Evolutionary conservation across 495 filamentous ascomycete species (phyloP), one percentile per base, ranked within the genome.

Genomic region (Hypoxylon fuscum): DNA sequence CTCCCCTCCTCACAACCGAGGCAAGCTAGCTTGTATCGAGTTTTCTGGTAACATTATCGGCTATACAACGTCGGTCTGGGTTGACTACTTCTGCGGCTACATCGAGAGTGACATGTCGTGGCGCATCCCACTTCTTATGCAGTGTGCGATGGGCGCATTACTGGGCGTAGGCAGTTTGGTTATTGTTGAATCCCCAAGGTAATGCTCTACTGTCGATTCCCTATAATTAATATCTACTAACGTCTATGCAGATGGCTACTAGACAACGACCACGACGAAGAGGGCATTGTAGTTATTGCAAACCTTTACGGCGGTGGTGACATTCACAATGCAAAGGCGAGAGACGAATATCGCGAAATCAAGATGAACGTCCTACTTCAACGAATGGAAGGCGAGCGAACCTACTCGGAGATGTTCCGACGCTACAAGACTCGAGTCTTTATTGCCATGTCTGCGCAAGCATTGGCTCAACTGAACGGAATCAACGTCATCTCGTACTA

Each of bases 401-500:
- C 91, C 0, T 98, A 98, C 70, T 62, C 74, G 8, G 96, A 98
- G 62, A 98, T 98, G 95, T 98, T 97, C 81, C 87, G 80, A 52
- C 87, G 95, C 35, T 98, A 98, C 77, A 82, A 82, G 66, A 93
- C 88, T 61, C 92, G 95, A 32, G 92, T 98, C 61, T 89, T 98
- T 69, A 98, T 98, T 76, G 95, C 95, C 74, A 98, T 98, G 96
- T 98, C 95, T 6, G 95, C 95, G 4, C 95, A 98, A 70, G 91
- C 90, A 1, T 83, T 98, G 49, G 96, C 95, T 14, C 95, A 98
- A 73, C 83, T 98, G 18, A 98, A 98, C 76, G 95, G 95, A 41
- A 98, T 98, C 76, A 98, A 98, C 77, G 96, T 98, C 63, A 98
- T 98, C 51, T 98, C 95, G 14, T 98, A 98, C 78, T 98, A 98